Base-by-base conservation (phyloP, 2,329 filamentous ascomycete species). In the Xylariaceae sp. region DNA sequence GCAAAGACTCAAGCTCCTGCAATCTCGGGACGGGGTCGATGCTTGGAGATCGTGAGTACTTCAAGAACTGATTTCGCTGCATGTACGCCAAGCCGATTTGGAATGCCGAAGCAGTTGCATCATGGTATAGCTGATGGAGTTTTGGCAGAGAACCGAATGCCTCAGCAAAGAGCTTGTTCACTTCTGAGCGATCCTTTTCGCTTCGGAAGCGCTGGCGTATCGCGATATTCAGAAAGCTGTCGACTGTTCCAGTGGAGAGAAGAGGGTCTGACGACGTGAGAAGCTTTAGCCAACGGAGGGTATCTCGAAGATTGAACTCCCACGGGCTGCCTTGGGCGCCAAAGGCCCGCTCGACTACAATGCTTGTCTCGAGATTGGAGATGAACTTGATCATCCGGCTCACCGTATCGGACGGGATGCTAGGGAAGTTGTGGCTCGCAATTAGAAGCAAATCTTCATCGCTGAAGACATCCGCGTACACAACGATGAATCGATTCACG, bases 401-500 rank as follows among this genome's bases (percentile, higher is more conserved):
- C 17, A 92, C 83, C 35, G 85, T 82, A 1, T 82, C 75, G 0
- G 76, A 66, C 0, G 83, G 73, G 18, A 92, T 81, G 1, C 76
- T 72, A 0, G 90, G 87, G 69, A 90, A 97, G 61, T 89, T 85
- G 66, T 88, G 88, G 30, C 82, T 79, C 51, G 92, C 95, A 64
- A 99, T 97, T 51, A 88, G 78, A 61, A 88, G 82, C 60, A 99
- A 76, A 76, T 99, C 94, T 37, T 90, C 82, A 30, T 88, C 80
- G 13, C 83, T 88, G 72, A 99, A 94, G 3, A 92, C 84, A 70
- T 99, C 94, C 59, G 94, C 92, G 74, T 97, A 97, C 0, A 99
- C 95, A 15, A 99, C 93, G 44, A 95, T 94, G 73, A 99, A 99
- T 51, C 95, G 89, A 73, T 99, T 97, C 63, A 99, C 94, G 69